A percentile compares a stretch with the other conserved stretches of the same genome.
phyloP scores from a whole-genome alignment of 768 basidiomycete genomes.

The Artomyces pyxidatus region DNA sequence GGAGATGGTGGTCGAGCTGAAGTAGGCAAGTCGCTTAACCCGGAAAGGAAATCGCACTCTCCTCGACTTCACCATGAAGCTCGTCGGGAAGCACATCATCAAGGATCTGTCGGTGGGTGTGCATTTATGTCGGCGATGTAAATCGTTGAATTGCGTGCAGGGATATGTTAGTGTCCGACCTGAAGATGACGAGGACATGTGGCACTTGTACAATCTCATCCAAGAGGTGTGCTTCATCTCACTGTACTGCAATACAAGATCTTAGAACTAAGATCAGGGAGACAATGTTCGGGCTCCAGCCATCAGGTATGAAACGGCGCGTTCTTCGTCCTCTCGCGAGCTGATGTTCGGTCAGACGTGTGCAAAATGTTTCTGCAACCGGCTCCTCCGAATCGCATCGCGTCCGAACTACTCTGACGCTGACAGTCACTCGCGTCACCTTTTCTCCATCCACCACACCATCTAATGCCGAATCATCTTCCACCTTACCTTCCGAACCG shows the following conservation, averaged over 20 bases:
- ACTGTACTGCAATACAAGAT: constrained; percentile 5
- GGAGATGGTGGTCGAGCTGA: too few relatives aligned
- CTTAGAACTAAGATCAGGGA: constrained; percentile 31
- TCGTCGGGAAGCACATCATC: constrained; percentile 75
- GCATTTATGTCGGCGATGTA: too few relatives aligned
- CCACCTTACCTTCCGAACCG: constrained; percentile 22
- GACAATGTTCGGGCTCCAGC: constrained; percentile 84
- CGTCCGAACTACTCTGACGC: constrained; percentile 75
- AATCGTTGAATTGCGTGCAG: constrained; percentile 36
- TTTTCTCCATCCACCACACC: constrained; percentile 66
- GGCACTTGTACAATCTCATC: constrained; percentile 98
- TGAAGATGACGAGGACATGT: constrained; percentile 99
- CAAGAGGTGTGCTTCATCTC: constrained; percentile 40
- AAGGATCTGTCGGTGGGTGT: constrained; percentile 68
- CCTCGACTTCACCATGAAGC: constrained; percentile 55
- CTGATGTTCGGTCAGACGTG: constrained; percentile 43
- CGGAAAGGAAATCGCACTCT: neutral
- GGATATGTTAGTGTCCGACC: constrained; percentile 92
- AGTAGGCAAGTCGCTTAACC: too few relatives aligned
- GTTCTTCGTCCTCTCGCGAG: neutral
- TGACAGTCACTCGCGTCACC: constrained; percentile 70
- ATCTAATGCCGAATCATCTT: constrained; percentile 33
- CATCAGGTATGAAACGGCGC: constrained; percentile 62
- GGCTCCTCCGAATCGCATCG: constrained; percentile 92
- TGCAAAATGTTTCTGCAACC: constrained; percentile 84